phyloP scores from a whole-genome alignment of 306 rosid species.

The Pyrus pyrifolia region DNA sequence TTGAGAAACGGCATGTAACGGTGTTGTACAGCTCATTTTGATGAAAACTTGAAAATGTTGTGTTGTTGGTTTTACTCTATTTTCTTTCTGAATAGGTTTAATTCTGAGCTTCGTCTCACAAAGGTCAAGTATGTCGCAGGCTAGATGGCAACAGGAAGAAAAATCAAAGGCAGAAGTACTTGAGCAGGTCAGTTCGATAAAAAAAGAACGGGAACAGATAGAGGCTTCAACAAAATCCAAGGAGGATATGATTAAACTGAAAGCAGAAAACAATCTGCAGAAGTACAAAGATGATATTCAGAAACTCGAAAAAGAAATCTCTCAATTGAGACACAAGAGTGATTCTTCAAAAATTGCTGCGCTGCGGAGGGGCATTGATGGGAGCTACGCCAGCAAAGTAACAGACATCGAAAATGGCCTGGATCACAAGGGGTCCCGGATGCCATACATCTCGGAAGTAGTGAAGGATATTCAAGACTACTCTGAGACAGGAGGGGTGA shows the following conservation, averaged over 20 bases:
- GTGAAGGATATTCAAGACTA: slow-evolving; percentile 31
- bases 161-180: slow-evolving; percentile 61
- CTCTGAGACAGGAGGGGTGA: slow-evolving; percentile 54
- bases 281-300: slow-evolving; percentile 65
- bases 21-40: not conserved
- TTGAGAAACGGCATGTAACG: not conserved
- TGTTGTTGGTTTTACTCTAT: slow-evolving; percentile 17
- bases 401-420: slow-evolving; percentile 27
- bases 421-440: slow-evolving; percentile 25
- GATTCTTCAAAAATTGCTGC: slow-evolving; percentile 90
- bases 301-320: slow-evolving; percentile 72
- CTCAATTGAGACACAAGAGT: slow-evolving; percentile 59
- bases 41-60: not conserved
- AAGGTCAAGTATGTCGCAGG: slow-evolving; percentile 56
- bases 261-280: slow-evolving; percentile 59
- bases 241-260: slow-evolving; percentile 52
- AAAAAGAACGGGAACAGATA: slow-evolving; percentile 73
- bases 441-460: slow-evolving; percentile 34
- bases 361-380: slow-evolving; percentile 68
- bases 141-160: slow-evolving; percentile 60
- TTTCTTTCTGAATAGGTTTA: slow-evolving; percentile 29
- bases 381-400: slow-evolving; percentile 46
- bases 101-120: slow-evolving; percentile 45
- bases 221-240: slow-evolving; percentile 61
- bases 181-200: slow-evolving; percentile 36